phyloP scores from a whole-genome alignment of 768 basidiomycete genomes.

The Guyanaporus albipodus region DNA sequence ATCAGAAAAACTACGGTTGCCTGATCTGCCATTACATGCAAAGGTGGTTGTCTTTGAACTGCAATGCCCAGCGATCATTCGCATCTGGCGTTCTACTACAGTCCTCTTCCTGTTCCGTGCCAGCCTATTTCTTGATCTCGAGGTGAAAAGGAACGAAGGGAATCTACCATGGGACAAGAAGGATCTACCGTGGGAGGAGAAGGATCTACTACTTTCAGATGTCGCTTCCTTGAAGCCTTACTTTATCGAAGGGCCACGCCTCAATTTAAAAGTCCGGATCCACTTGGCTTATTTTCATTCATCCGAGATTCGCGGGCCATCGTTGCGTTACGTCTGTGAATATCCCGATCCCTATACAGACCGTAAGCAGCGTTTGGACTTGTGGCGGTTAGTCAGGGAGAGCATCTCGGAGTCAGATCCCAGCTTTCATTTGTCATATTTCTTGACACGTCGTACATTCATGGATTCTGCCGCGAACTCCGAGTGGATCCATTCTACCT shows the following conservation, averaged over 20 bases:
- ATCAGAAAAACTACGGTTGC: slow-evolving; percentile 33
- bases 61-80: slow-evolving; percentile 32
- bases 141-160: background rate
- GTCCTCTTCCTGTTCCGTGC: slow-evolving; percentile 31
- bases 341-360: too few relatives aligned
- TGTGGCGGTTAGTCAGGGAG: too few relatives aligned
- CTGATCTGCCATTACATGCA: slow-evolving; percentile 17
- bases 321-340: too few relatives aligned
- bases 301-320: background rate
- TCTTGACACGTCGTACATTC: too few relatives aligned
- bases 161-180: too few relatives aligned
- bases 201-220: background rate
- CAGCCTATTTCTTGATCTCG: slow-evolving; percentile 27
- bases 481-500: slow-evolving; percentile 32
- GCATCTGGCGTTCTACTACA: slow-evolving; percentile 33
- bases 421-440: background rate
- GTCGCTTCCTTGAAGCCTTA: background rate
- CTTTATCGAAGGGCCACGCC: background rate
- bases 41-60: slow-evolving; percentile 41
- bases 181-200: too few relatives aligned
- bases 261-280: too few relatives aligned
- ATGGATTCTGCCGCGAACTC: too few relatives aligned
- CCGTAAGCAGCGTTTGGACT: too few relatives aligned
- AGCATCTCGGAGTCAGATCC: too few relatives aligned
- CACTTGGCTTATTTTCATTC: too few relatives aligned